Evolutionary conservation across 2,329 filamentous ascomycete species (phyloP).

Genomic region (Fusarium sp.): DNA sequence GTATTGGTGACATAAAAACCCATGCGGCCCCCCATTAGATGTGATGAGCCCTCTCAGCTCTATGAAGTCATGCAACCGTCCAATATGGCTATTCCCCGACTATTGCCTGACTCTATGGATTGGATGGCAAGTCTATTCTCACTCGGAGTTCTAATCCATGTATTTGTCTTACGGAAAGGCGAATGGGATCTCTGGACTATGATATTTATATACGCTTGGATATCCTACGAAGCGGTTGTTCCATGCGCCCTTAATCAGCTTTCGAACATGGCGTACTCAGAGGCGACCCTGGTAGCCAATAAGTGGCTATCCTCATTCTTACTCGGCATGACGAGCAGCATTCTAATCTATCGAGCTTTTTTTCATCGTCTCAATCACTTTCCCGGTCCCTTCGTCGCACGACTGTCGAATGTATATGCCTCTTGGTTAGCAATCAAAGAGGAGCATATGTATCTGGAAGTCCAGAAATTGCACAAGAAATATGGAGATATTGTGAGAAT

Average conservation of each 20-base stretch:
- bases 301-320: background rate
- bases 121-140: background rate
- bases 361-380: slow-evolving; percentile 31
- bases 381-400: slow-evolving; percentile 30
- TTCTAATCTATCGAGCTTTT: slow-evolving; percentile 14
- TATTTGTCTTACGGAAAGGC: slow-evolving; percentile 5
- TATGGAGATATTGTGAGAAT: slow-evolving; percentile 38
- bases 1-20: background rate
- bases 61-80: background rate
- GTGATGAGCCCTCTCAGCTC: fast-evolving
- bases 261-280: background rate
- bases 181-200: slow-evolving; percentile 29
- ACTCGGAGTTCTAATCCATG: background rate
- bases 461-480: slow-evolving; percentile 21
- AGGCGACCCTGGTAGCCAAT: background rate
- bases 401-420: slow-evolving; percentile 12
- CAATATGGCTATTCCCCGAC: background rate
- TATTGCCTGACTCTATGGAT: background rate
- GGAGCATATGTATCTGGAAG: slow-evolving; percentile 22
- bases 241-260: background rate
- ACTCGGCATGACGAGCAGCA: slow-evolving; percentile 9
- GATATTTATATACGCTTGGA: background rate
- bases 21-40: background rate
- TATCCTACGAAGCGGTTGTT: background rate
- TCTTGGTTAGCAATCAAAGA: background rate